Evolutionary conservation across 345 rosid genomes (phyloP), one percentile per base, ranked within the genome.

Genomic region (Brassica rapa): DNA sequence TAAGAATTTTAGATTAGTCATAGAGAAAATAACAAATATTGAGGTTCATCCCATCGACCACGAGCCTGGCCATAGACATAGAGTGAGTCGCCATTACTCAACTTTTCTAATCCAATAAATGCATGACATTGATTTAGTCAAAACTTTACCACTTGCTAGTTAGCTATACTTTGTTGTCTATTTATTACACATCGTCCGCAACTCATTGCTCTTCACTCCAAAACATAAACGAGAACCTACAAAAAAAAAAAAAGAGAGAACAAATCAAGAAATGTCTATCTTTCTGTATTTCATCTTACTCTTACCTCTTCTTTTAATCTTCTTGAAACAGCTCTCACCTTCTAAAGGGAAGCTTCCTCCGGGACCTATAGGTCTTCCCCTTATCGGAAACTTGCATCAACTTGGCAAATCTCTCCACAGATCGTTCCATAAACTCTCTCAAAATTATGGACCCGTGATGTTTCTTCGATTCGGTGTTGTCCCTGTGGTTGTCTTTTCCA

Each of bases 401-500:
- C 83, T 88, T 1, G 86, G 88, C 9, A 75, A 60, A 21, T 63
- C 80, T 61, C 86, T 82, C 2, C 88, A 86, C 41, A 78, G 71
- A 49, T 55, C 82, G 37, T 77, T 84, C 5, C 62, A 66, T 21
- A 60, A 74, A 6, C 76, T 88, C 11, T 79, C 92, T 69, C 73
- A 64, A 27, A 71, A 83, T 57, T 79, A 90, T 5, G 92, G 90
- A 5, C 86, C 84, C 0, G 85, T 87, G 69, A 74, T 88, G 88
- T 76, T 65, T 56, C 72, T 88, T 11, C 82, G 32, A 2, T 79
- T 86, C 0, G 91, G 90, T 1, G 71, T 49, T 2, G 76, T 83
- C 1, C 88, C 87, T 1, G 78, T 83, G 10, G 72, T 86, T 6
- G 72, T 87, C 0, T 70, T 87, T 59, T 85, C 88, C 10, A 85